Base-by-base conservation (phyloP, 495 filamentous ascomycete genomes). In the Penicillium alfredii region DNA sequence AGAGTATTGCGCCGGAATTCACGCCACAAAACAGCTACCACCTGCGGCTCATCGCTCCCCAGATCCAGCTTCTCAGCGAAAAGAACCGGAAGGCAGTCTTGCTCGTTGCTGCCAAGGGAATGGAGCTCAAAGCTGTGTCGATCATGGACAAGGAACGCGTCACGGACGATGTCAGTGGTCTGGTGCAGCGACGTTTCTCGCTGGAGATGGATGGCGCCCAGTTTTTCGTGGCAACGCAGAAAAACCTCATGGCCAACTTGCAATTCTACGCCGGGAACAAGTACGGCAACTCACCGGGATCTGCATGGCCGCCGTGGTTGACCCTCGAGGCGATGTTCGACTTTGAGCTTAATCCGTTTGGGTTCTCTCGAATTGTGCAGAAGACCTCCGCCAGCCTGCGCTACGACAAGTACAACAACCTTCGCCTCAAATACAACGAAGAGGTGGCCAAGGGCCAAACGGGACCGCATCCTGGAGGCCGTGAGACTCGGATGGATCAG, bases 261-360 rank as follows among this genome's bases (percentile, higher is more conserved):
- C 87, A 89, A 28, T 82, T 97, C 66, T 96, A 96, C 52, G 87
- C 90, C 3, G 92, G 87, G 11, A 94, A 88, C 61, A 80, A 78
- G 33, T 98, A 97, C 49, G 92, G 92, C 30, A 84, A 89, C 23
- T 80, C 85, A 9, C 71, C 77, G 17, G 84, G 82, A 10, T 88
- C 88, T 18, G 78, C 84, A 4, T 98, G 92, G 92, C 92, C 92
- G 3, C 92, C 92, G 18, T 98, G 92, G 92, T 82, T 97, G 23
- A 89, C 92, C 3, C 78, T 97, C 64, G 92, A 98, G 63, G 85
- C 93, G 39, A 95, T 96, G 82, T 96, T 95, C 44, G 89, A 97
- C 63, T 98, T 95, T 63, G 65, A 86, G 35, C 68, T 82, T 12
- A 83, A 89, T 53, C 90, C 92, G 1, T 95, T 94, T 53, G 92